These are phyloP conservation scores for Panicum miliaceum DNA, from an alignment of 176 grass and related monocot genomes.

Conservation along the genomic window DNA sequence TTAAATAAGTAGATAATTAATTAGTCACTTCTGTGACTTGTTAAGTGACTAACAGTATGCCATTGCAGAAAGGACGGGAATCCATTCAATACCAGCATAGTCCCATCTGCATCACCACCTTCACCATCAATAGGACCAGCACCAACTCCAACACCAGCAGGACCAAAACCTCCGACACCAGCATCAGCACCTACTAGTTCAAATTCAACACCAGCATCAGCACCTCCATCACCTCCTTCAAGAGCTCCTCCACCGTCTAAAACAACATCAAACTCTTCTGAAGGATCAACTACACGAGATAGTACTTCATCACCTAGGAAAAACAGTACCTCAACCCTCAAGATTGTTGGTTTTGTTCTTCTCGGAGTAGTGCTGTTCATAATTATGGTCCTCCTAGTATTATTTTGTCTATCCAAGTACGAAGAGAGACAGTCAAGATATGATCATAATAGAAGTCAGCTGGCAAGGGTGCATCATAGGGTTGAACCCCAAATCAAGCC, in stretches of 20 bases:
- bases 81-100: conserved; percentile 79
- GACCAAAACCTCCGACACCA: conserved; percentile 58
- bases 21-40: conserved; percentile 20
- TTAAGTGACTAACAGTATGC: conserved; percentile 42
- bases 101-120: conserved; percentile 70
- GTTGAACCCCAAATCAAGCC: conserved; percentile 55
- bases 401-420: conserved; percentile 88
- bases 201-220: conserved; percentile 34
- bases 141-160: conserved; percentile 57
- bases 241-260: conserved; percentile 35
- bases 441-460: conserved; percentile 60
- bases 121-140: conserved; percentile 46
- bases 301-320: conserved; percentile 56
- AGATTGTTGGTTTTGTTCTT: conserved; percentile 84
- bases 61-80: conserved; percentile 94
- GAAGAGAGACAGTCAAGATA: conserved; percentile 68
- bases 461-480: conserved; percentile 51
- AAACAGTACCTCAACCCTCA: conserved; percentile 58
- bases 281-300: conserved; percentile 48
- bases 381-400: conserved; percentile 55
- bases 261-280: conserved; percentile 44
- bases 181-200: conserved; percentile 29
- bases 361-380: conserved; percentile 67
- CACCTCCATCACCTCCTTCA: conserved; percentile 60
- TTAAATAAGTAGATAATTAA: conserved; percentile 5